These are phyloP conservation scores for Lactifluus hygrophoroides DNA, from an alignment of 768 basidiomycete genomes.

Conservation along the genomic window DNA sequence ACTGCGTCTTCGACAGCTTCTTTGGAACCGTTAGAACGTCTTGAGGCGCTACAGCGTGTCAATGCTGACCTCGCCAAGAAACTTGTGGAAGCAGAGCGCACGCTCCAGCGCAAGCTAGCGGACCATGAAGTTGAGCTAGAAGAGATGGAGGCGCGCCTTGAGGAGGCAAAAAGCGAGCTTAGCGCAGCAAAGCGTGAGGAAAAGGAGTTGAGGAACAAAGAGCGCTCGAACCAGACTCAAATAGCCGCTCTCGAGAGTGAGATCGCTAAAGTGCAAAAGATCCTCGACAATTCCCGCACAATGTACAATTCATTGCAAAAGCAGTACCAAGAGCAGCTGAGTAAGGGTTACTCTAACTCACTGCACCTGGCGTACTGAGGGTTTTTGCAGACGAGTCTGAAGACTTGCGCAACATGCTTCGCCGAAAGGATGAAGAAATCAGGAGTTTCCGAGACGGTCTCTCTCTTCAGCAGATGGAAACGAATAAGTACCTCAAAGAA, in stretches of 20 bases:
- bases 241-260: slow-evolving; percentile 70
- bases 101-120: slow-evolving; percentile 51
- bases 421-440: slow-evolving; percentile 67
- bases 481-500: slow-evolving; percentile 56
- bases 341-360: slow-evolving; percentile 36
- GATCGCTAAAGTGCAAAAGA: slow-evolving; percentile 64
- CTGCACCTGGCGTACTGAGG: neutral
- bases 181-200: slow-evolving; percentile 80
- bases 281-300: slow-evolving; percentile 61
- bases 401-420: slow-evolving; percentile 64
- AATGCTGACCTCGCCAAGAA: slow-evolving; percentile 73
- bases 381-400: slow-evolving; percentile 59
- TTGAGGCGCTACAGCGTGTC: slow-evolving; percentile 63
- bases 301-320: slow-evolving; percentile 73
- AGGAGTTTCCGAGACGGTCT: slow-evolving; percentile 52
- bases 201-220: slow-evolving; percentile 83
- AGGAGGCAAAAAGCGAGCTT: slow-evolving; percentile 72
- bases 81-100: slow-evolving; percentile 64
- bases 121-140: slow-evolving; percentile 82
- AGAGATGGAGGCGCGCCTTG: slow-evolving; percentile 66
- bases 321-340: slow-evolving; percentile 83
- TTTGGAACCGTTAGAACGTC: slow-evolving; percentile 59
- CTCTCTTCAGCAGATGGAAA: slow-evolving; percentile 56
- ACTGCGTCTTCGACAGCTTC: slow-evolving; percentile 56
- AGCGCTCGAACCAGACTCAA: slow-evolving; percentile 61